A percentile compares a stretch with the other conserved stretches of the same genome.
phyloP scores from a whole-genome alignment of 768 basidiomycete species.

The Sporobolomyces pararoseus region DNA sequence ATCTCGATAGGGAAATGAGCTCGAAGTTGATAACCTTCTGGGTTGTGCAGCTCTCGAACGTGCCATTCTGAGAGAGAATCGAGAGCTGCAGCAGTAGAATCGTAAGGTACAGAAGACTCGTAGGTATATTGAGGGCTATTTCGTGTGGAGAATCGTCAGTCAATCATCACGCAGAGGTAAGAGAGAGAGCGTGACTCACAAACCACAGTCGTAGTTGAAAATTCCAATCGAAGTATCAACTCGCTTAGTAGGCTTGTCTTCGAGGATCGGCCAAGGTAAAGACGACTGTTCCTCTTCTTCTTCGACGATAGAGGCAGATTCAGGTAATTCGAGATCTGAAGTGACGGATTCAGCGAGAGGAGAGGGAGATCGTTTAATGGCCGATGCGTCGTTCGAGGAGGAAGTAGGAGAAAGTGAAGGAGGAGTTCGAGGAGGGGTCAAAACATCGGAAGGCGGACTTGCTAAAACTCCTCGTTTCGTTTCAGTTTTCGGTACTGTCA shows the following conservation, averaged over 20 bases:
- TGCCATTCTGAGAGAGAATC: constrained; percentile 69
- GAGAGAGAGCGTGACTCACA: constrained; percentile 52
- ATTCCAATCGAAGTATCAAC: constrained; percentile 76
- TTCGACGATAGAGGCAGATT: not conserved
- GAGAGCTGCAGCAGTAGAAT: constrained; percentile 64
- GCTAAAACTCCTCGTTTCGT: constrained; percentile 6
- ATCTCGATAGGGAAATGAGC: constrained; percentile 93
- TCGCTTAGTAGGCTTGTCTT: constrained; percentile 25
- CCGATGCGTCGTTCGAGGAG: not conserved
- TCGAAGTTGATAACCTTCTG: constrained; percentile 61
- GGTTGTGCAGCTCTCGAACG: constrained; percentile 61
- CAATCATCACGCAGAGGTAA: not conserved
- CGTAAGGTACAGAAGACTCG: constrained; percentile 85
- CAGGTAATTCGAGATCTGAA: constrained; percentile 6
- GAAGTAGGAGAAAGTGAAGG: not conserved
- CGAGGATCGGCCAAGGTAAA: constrained; percentile 32
- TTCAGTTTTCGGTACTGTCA: not conserved
- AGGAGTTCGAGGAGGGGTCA: constrained; percentile 29
- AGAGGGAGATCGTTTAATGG: not conserved
- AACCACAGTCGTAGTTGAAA: constrained; percentile 86
- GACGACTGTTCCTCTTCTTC: not conserved
- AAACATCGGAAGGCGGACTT: constrained; percentile 7
- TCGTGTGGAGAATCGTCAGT: not conserved
- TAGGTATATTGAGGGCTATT: constrained; percentile 63
- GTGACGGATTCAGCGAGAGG: not conserved